Evolutionary conservation across 768 basidiomycete genomes (phyloP).

Genomic region (Amanita exitialis): DNA sequence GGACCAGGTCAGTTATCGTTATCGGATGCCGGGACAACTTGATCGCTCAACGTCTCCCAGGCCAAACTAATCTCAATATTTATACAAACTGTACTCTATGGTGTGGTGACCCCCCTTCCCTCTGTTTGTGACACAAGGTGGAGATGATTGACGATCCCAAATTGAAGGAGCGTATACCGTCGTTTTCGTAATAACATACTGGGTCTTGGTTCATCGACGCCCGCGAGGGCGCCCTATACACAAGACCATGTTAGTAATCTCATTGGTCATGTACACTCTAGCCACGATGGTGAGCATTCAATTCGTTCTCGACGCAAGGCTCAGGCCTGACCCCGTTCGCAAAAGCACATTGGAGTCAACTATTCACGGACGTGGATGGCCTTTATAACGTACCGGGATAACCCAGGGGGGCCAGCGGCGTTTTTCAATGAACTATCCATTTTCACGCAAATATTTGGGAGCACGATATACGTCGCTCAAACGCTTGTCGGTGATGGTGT

Average conservation of each 20-base stretch:
- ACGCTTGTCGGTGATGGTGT: conserved; percentile 28
- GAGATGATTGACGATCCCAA: conserved; percentile 1
- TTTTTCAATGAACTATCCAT: conserved; percentile 24
- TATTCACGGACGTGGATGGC: conserved; percentile 24
- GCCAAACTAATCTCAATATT: conserved; percentile 19
- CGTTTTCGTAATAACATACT: conserved; percentile 19
- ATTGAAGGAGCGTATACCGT: conserved; percentile 18
- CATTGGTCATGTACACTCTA: conserved; percentile 21
- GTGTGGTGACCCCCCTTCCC: conserved; percentile 1
- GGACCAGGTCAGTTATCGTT: conserved; percentile 9
- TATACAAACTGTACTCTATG: conserved; percentile 18
- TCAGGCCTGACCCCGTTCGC: no score
- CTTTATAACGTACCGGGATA: conserved; percentile 17
- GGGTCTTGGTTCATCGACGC: conserved; percentile 18
- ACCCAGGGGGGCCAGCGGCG: conserved; percentile 17
- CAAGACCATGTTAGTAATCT: conserved; percentile 21
- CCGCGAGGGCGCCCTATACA: conserved; percentile 16
- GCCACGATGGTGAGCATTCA: conserved; percentile 18
- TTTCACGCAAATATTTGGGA: conserved; percentile 26
- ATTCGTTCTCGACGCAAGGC: background rate
- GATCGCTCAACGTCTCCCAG: conserved; percentile 2
- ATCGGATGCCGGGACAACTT: background rate
- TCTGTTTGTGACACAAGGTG: background rate
- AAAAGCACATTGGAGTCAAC: conserved; percentile 27
- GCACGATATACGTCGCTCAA: conserved; percentile 24